Conservation (phyloP, 176 grass and related monocot species). For the Triticum urartu region DNA sequence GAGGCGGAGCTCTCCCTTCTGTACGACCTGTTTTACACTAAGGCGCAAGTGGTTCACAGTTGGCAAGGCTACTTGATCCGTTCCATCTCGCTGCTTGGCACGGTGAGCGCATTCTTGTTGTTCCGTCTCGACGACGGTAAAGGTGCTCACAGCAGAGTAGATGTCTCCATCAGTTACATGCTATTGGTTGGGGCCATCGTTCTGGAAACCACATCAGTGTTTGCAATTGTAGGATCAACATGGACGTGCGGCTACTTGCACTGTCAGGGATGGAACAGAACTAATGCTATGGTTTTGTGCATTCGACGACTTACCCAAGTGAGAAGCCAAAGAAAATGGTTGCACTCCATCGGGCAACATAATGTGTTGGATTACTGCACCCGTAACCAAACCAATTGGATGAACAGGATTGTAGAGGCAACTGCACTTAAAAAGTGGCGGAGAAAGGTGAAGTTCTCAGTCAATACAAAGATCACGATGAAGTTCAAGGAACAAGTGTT, state of each 20-base stretch:
- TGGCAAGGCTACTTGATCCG: neutral
- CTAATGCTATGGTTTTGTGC: neutral
- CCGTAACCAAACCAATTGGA: neutral
- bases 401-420: neutral
- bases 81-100: neutral
- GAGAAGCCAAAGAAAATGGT: neutral
- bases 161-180: neutral
- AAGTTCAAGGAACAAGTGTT: neutral
- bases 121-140: neutral
- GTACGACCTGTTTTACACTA: neutral
- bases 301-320: neutral
- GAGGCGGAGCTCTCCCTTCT: neutral
- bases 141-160: neutral
- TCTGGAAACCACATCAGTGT: neutral
- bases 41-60: neutral
- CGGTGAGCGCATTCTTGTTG: neutral
- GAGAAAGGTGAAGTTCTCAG: neutral
- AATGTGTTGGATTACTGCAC: neutral
- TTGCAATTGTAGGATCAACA: neutral
- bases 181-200: neutral
- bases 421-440: neutral
- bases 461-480: neutral
- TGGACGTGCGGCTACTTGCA: neutral
- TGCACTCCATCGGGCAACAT: neutral
- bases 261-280: neutral